A percentile compares a stretch with the other conserved stretches of the same genome.
phyloP scores from a whole-genome alignment of 768 basidiomycete species.

The Mycena polygramma region DNA sequence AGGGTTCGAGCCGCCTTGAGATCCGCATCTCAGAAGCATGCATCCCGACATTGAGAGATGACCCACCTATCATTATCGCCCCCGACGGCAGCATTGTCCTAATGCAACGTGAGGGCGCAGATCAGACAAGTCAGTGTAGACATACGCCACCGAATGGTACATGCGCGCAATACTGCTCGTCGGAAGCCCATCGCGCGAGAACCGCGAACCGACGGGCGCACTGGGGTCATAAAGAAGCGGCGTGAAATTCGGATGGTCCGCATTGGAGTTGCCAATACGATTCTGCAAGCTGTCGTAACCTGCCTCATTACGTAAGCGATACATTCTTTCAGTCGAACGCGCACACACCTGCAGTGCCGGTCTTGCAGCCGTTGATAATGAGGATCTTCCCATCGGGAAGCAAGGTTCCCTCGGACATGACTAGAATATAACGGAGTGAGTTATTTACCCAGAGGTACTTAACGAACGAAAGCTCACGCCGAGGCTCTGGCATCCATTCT shows the following conservation, averaged over 20 bases:
- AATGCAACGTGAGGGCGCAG: conserved; percentile 21
- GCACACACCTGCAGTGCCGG: conserved; percentile 38
- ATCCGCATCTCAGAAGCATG: too few species aligned
- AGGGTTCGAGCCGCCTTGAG: conserved; percentile 38
- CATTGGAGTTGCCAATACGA: conserved; percentile 48
- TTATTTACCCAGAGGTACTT: too few species aligned
- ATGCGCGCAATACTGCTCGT: conserved; percentile 44
- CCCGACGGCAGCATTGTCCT: conserved; percentile 28
- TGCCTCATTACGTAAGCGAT: not conserved
- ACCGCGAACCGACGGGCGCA: conserved; percentile 43
- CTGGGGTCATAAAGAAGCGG: conserved; percentile 46
- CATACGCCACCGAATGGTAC: conserved; percentile 50
- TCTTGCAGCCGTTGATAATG: conserved; percentile 44
- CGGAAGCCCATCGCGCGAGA: conserved; percentile 43
- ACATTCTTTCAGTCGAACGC: not conserved
- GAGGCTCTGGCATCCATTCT: conserved; percentile 45
- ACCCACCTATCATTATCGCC: conserved; percentile 40
- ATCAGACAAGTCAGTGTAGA: conserved; percentile 33
- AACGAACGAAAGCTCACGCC: conserved; percentile 23
- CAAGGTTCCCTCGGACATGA: conserved; percentile 33
- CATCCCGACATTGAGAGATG: too few species aligned
- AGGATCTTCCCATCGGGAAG: conserved; percentile 48
- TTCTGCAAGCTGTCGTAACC: conserved; percentile 24
- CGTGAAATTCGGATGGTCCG: conserved; percentile 43
- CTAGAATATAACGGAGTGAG: not conserved